These are phyloP conservation scores for Isabelozyma gotoi DNA, from an alignment of 805 yeast genomes.

Conservation along the genomic window DNA sequence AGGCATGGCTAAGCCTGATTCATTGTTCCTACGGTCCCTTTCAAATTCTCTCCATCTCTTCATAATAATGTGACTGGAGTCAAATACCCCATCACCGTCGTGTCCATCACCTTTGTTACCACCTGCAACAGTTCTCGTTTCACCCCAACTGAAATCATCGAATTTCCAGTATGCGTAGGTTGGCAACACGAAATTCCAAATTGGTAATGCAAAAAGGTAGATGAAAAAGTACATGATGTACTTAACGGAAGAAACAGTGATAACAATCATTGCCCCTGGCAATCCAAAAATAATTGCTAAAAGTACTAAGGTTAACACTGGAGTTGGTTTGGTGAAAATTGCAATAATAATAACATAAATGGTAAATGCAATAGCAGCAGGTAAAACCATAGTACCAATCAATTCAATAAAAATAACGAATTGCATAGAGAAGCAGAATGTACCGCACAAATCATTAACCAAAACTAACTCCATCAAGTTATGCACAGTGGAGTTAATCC, in stretches of 20 bases:
- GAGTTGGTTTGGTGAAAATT: conserved; percentile 71
- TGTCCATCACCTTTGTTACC: conserved; percentile 68
- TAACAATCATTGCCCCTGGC: conserved; percentile 77
- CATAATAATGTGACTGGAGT: conserved; percentile 86
- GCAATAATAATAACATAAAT: conserved; percentile 74
- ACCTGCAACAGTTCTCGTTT: conserved; percentile 77
- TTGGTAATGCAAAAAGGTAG: conserved; percentile 79
- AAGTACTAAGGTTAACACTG: conserved; percentile 70
- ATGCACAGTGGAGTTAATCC: conserved; percentile 95
- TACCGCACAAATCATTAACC: conserved; percentile 88
- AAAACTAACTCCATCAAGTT: conserved; percentile 83
- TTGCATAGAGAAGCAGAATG: conserved; percentile 94
- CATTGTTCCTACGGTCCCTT: conserved; percentile 52
- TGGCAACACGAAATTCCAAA: conserved; percentile 91
- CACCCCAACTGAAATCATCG: conserved; percentile 97
- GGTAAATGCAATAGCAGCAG: conserved; percentile 84
- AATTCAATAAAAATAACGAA: conserved; percentile 82
- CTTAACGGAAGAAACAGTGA: conserved; percentile 73
- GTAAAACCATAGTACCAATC: conserved; percentile 83
- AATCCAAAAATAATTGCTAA: conserved; percentile 80
- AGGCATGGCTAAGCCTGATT: conserved; percentile 30
- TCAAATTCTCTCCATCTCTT: conserved; percentile 95
- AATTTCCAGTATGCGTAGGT: conserved; percentile 90
- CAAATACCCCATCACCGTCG: conserved; percentile 78
- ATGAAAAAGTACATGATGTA: conserved; percentile 78